phyloP scores from a whole-genome alignment of 176 grass and related monocot genomes.

The Dactylis glomerata region DNA sequence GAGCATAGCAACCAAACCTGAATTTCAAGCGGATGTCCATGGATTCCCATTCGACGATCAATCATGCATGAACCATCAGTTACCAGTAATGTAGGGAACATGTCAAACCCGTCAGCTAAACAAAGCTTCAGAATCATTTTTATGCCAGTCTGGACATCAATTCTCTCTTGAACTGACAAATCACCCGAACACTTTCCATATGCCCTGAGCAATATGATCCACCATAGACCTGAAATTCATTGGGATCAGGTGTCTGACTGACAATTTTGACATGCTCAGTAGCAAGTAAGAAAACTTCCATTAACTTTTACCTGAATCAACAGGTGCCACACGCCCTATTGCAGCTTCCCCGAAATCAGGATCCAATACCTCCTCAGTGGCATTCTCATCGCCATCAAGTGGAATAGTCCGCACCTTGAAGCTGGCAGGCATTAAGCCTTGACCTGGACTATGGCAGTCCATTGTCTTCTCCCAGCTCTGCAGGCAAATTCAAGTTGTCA shows the following conservation, averaged over 20 bases:
- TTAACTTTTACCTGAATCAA: constrained; percentile 63
- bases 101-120: not conserved
- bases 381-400: constrained; percentile 62
- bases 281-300: not conserved
- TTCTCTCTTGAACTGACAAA: not conserved
- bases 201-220: constrained; percentile 3
- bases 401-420: constrained; percentile 76
- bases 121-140: not conserved
- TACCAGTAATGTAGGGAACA: not conserved
- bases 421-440: constrained; percentile 83
- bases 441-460: constrained; percentile 86
- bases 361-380: constrained; percentile 76
- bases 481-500: not conserved
- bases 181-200: not conserved
- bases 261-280: not conserved
- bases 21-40: not conserved
- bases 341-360: constrained; percentile 89
- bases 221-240: constrained; percentile 66
- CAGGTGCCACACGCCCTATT: constrained; percentile 76
- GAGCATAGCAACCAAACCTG: not conserved
- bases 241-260: not conserved
- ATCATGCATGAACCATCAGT: not conserved
- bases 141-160: not conserved
- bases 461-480: constrained; percentile 97
- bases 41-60: not conserved